Evolutionary conservation across 2,329 filamentous ascomycete genomes (phyloP).

Genomic region (Penicillium italicum): DNA sequence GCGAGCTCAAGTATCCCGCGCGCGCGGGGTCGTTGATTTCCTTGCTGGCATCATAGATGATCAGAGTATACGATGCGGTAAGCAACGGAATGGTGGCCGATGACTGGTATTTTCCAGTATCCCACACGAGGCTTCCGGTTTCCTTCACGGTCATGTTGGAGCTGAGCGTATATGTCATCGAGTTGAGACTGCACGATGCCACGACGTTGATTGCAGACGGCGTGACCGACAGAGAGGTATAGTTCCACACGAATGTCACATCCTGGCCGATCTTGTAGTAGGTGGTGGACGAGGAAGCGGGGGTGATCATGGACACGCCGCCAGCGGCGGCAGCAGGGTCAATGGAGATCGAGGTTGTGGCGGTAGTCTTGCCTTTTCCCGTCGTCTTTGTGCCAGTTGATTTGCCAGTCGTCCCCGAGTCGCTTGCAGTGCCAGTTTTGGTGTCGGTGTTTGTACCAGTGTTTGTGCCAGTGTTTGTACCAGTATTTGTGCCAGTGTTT

Average conservation of each 20-base stretch:
- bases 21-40: conserved; percentile 50
- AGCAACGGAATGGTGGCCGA: conserved; percentile 52
- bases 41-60: conserved; percentile 58
- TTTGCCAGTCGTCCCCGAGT: not conserved
- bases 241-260: conserved; percentile 66
- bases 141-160: conserved; percentile 54
- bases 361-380: conserved; percentile 25
- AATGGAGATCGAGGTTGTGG: conserved; percentile 43
- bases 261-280: conserved; percentile 64
- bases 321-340: conserved; percentile 55
- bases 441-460: conserved; percentile 11
- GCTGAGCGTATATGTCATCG: conserved; percentile 59
- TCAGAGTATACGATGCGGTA: conserved; percentile 60
- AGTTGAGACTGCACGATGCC: conserved; percentile 58
- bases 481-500: conserved; percentile 12
- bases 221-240: conserved; percentile 59
- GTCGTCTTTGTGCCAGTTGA: conserved; percentile 19
- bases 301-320: conserved; percentile 61
- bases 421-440: conserved; percentile 12
- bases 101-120: conserved; percentile 54
- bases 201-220: conserved; percentile 60
- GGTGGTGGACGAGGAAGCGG: conserved; percentile 48
- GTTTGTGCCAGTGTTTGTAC: conserved; percentile 7
- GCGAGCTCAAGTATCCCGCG: conserved; percentile 55
- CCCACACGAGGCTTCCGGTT: conserved; percentile 57